Conservation (phyloP, 805 yeast genomes). For the Nakazawaea peltata region DNA sequence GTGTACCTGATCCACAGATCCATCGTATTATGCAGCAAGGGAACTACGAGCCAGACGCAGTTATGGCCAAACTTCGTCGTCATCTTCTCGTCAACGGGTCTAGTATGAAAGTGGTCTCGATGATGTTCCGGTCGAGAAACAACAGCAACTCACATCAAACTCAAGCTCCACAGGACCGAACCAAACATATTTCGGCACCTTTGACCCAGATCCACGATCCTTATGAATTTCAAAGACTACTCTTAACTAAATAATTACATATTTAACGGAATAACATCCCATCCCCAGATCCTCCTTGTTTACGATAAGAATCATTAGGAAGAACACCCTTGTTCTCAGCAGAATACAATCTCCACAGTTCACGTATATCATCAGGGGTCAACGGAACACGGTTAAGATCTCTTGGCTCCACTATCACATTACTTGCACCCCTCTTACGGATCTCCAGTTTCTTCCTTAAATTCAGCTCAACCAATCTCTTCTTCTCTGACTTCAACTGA, state of each 20-base stretch:
- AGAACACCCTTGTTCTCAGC: slow-evolving; percentile 59
- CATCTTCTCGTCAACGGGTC: slow-evolving; percentile 35
- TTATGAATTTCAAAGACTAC: too few relatives aligned
- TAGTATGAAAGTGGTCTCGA: slow-evolving; percentile 25
- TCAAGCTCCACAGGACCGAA: too few relatives aligned
- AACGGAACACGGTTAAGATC: slow-evolving; percentile 43
- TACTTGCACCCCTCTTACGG: slow-evolving; percentile 31
- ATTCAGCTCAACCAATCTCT: slow-evolving; percentile 28
- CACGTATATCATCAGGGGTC: slow-evolving; percentile 77
- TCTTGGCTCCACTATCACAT: slow-evolving; percentile 15
- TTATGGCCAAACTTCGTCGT: slow-evolving; percentile 33
- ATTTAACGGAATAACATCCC: slow-evolving; percentile 58
- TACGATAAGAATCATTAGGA: slow-evolving; percentile 52
- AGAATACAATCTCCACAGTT: slow-evolving; percentile 78
- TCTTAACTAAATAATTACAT: too few relatives aligned
- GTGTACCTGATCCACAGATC: slow-evolving; percentile 32
- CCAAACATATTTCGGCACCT: too few relatives aligned
- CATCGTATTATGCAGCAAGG: slow-evolving; percentile 28
- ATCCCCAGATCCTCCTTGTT: slow-evolving; percentile 64
- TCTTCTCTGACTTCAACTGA: slow-evolving; percentile 46
- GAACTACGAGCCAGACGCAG: slow-evolving; percentile 25
- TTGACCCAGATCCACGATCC: too few relatives aligned
- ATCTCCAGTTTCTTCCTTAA: slow-evolving; percentile 32
- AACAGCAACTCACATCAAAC: too few relatives aligned
- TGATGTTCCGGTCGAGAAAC: too few relatives aligned